Evolutionary conservation across 495 filamentous ascomycete genomes (phyloP), one percentile per base, ranked within the genome.

Genomic region (Aspergillus egyptiacus): DNA sequence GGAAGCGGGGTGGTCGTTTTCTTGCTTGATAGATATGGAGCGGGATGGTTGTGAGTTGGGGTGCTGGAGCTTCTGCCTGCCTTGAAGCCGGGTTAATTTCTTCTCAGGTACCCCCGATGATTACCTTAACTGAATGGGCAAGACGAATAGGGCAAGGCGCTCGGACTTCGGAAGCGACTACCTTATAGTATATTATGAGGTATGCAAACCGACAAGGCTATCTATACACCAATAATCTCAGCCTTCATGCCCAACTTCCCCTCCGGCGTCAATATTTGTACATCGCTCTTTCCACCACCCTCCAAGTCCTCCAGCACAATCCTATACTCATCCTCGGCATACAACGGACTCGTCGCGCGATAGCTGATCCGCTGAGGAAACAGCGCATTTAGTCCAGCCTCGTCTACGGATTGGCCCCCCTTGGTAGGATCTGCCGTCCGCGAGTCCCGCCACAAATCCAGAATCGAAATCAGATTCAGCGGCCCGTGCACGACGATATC

Each of bases 401-500:
- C 46, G 28, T 52, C 54, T 7, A 28, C 27, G 5, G n/a, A n/a
- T n/a, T n/a, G n/a, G n/a, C n/a, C 24, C 46, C 6, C 28, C 10
- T 2, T 31, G 4, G 9, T 31, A 13, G 9, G 2, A 10, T 24
- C 43, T 8, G 13, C 31, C 4, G 49, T 22, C 10, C 51, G 56
- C 7, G 57, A 53, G 59, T 84, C 81, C 34, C 80, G 65, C 82
- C 82, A 86, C 25, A 83, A 65, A 54, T 86, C 76, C 8, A 84
- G 58, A 54, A 86, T 82, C 20, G 73, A 73, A 40, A 84, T 77
- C 9, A 85, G 60, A 52, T 83, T 84, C 59, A 85, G 53, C 2
- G 80, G 81, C 1, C 79, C 81, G 55, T 85, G 82, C 13, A 85
- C 81, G 4, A 84, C 80, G 9, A 80, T 56, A 47, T 74, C 71